phyloP scores from a whole-genome alignment of 1,139 yeast genomes.

The Hyphopichia pseudoburtonii region DNA sequence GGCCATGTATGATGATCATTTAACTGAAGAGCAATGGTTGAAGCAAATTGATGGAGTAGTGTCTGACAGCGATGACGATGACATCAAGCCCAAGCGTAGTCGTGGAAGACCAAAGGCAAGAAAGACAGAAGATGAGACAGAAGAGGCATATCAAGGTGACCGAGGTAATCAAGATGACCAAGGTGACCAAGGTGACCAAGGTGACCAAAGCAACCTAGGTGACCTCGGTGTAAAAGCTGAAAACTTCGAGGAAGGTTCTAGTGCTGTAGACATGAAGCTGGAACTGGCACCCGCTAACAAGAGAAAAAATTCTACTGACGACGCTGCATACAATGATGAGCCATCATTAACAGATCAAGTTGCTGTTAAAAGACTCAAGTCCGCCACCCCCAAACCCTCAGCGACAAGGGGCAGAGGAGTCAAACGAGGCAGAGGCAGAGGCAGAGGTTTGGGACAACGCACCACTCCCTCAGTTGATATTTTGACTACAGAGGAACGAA shows the following conservation, averaged over 20 bases:
- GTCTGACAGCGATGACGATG: constrained; percentile 36
- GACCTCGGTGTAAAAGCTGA: constrained; percentile 25
- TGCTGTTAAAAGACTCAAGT: constrained; percentile 25
- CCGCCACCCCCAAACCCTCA: constrained; percentile 26
- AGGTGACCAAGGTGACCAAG: constrained; percentile 7
- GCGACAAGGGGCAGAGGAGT: constrained; percentile 17
- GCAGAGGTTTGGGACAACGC: constrained; percentile 23
- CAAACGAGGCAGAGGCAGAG: constrained; percentile 24
- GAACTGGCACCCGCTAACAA: constrained; percentile 8
- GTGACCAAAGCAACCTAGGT: constrained; percentile 7
- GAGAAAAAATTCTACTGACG: constrained; percentile 10
- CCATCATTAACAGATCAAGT: constrained; percentile 6
- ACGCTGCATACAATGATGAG: constrained; percentile 11
- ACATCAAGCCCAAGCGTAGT: constrained; percentile 19
- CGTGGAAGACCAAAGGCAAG: constrained; percentile 29
- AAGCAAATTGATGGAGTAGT: constrained; percentile 53
- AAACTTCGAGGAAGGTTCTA: constrained; percentile 19
- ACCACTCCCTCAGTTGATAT: constrained; percentile 42
- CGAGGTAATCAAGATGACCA: constrained; percentile 9
- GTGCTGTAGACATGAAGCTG: not conserved
- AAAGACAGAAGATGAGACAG: constrained; percentile 18
- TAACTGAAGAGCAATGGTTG: constrained; percentile 81
- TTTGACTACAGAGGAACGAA: constrained; percentile 42
- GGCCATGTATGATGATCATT: constrained; percentile 61
- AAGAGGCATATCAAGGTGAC: constrained; percentile 9